Conservation (phyloP, 2,329 filamentous ascomycete genomes). For the Pyrenochaeta sp. region DNA sequence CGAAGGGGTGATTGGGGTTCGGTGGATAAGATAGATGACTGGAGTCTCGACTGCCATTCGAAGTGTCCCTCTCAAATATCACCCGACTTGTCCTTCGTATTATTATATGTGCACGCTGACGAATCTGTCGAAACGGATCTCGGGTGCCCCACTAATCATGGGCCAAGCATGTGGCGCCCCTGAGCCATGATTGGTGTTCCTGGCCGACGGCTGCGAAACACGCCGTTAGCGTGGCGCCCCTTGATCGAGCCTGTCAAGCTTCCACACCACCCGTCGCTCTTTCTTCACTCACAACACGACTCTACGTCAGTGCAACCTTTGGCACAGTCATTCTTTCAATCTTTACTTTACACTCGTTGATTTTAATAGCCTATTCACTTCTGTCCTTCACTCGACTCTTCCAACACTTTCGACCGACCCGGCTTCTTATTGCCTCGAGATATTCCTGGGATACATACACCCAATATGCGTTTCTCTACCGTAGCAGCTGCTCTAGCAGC, state of each 20-base stretch:
- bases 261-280: slow-evolving; percentile 21
- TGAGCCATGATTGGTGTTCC: slow-evolving; percentile 26
- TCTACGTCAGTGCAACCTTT: slow-evolving; percentile 25
- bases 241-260: slow-evolving; percentile 33
- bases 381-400: neutral
- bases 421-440: neutral
- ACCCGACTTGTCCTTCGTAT: neutral
- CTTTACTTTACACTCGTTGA: slow-evolving; percentile 24
- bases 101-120: neutral
- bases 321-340: slow-evolving; percentile 38
- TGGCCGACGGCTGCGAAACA: slow-evolving; percentile 13
- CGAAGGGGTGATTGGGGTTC: slow-evolving; percentile 7
- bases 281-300: slow-evolving; percentile 18
- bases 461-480: slow-evolving; percentile 47
- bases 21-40: neutral
- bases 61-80: neutral
- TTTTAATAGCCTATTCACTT: slow-evolving; percentile 7
- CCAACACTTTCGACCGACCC: neutral
- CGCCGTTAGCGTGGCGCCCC: slow-evolving; percentile 34
- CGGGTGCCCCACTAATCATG: slow-evolving; percentile 18
- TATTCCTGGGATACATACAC: slow-evolving; percentile 6
- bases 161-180: slow-evolving; percentile 10
- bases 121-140: slow-evolving; percentile 10
- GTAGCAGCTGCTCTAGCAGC: slow-evolving; percentile 43
- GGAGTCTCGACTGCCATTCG: neutral